Conservation (phyloP, 768 basidiomycete genomes). For the Lanmaoa pseudosensibilis region DNA sequence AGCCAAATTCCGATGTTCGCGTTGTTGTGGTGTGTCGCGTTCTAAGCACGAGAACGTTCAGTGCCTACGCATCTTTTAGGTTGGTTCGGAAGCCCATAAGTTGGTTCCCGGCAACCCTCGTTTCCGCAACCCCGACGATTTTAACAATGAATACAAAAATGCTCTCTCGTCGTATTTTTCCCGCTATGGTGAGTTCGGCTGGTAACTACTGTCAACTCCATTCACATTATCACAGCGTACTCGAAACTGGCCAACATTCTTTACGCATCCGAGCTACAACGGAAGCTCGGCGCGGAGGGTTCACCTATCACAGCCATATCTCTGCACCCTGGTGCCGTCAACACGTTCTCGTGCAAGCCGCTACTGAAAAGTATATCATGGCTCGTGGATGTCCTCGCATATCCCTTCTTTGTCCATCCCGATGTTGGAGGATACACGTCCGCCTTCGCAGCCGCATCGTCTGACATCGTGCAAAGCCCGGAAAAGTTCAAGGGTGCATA, state of each 20-base stretch:
- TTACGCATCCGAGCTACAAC: slow-evolving; percentile 51
- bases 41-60: neutral
- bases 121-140: slow-evolving; percentile 35
- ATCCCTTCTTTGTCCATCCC: slow-evolving; percentile 16
- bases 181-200: slow-evolving; percentile 36
- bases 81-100: slow-evolving; percentile 34
- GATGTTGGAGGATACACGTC: slow-evolving; percentile 30
- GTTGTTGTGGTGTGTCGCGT: slow-evolving; percentile 51
- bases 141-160: slow-evolving; percentile 38
- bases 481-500: slow-evolving; percentile 34
- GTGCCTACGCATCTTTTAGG: slow-evolving; percentile 19
- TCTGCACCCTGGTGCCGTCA: slow-evolving; percentile 33
- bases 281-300: slow-evolving; percentile 34
- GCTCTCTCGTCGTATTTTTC: slow-evolving; percentile 14
- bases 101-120: slow-evolving; percentile 16
- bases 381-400: slow-evolving; percentile 21
- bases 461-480: slow-evolving; percentile 18
- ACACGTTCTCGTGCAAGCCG: slow-evolving; percentile 31
- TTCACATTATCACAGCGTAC: slow-evolving; percentile 33
- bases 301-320: slow-evolving; percentile 31
- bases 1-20: slow-evolving; percentile 55
- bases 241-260: slow-evolving; percentile 55
- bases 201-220: neutral
- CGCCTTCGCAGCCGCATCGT: slow-evolving; percentile 32
- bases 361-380: slow-evolving; percentile 16